Base-by-base conservation (phyloP, 768 basidiomycete genomes). In the Boletus sp. region DNA sequence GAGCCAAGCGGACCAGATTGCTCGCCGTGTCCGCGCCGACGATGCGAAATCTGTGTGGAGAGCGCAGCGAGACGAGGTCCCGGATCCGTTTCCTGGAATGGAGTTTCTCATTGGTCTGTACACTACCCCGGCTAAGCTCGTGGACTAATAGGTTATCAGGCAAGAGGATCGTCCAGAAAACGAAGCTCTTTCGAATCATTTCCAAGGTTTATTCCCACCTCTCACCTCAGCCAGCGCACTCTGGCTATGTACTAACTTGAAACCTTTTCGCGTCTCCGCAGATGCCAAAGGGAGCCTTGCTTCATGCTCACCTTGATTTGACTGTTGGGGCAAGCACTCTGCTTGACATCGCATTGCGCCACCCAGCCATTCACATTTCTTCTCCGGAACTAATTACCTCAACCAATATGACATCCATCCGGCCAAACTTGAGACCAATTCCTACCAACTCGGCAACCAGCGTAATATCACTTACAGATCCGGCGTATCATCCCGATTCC, bases 221-320 rank as follows among this genome's bases (percentile, higher is more conserved):
- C 18, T 50, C 33, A 51, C 15, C n/a, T n/a, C n/a, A 2, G 30
- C 42, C 24, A 15, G 20, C 24, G 5, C 20, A 4, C 36, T 47
- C 7, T 12, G n/a, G 9, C n/a, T 11, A 8, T 32, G 24, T 20
- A 33, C 58, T 57, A 24, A 36, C 35, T 15, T 5, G 20, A 4
- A 57, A 12, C 18, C 12, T 24, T 20, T 40, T 45, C 46, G 42
- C 18, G 24, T 35, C 20, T 39, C 36, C 3, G 24, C 55, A 88
- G 86, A 89, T 92, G 87, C 90, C 90, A 2, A 92, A 91, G 71
- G 90, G 90, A 40, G 87, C 80, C 1, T 76, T 92, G 4, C 74
- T 92, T 14, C 89, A 92, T 61, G 82, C 78, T 0, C 90, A 92
- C 66, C 74, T 92, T n/a, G 88, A 89, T 63, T 85, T 87, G 18